Percentiles rank a stretch among this genome's conserved stretches.
phyloP scores from a whole-genome alignment of 2,329 filamentous ascomycete genomes.

The Trichoderma lentiforme region DNA sequence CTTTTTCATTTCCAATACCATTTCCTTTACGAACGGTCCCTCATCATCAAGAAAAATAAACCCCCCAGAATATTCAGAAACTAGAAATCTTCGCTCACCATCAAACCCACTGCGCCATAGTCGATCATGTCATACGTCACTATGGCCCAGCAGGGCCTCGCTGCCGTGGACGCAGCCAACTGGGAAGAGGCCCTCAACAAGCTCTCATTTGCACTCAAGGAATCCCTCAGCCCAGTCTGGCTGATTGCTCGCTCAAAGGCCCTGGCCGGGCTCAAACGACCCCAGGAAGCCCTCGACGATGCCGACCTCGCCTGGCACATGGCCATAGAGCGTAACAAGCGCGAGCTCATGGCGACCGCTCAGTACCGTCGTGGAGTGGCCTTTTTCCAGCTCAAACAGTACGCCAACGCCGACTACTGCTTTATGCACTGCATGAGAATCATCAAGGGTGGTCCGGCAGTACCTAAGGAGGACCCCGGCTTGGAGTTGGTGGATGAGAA shows the following conservation, averaged over 20 bases:
- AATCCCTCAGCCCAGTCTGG: slow-evolving; percentile 69
- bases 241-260: slow-evolving; percentile 79
- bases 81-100: background rate
- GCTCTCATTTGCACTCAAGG: slow-evolving; percentile 64
- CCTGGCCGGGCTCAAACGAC: slow-evolving; percentile 61
- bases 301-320: slow-evolving; percentile 62
- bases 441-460: slow-evolving; percentile 31
- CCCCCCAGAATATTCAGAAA: background rate
- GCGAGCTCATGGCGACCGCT: slow-evolving; percentile 73
- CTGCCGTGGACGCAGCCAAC: slow-evolving; percentile 59
- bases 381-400: slow-evolving; percentile 65
- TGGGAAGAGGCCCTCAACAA: slow-evolving; percentile 65
- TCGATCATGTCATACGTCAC: slow-evolving; percentile 52
- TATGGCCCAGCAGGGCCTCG: slow-evolving; percentile 59
- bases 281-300: slow-evolving; percentile 64
- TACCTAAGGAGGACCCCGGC: slow-evolving; percentile 33
- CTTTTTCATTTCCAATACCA: background rate
- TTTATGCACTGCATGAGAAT: slow-evolving; percentile 55
- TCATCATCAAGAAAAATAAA: background rate
- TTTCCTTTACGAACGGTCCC: background rate
- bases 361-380: slow-evolving; percentile 77
- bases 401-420: slow-evolving; percentile 71
- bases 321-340: slow-evolving; percentile 65
- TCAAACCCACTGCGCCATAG: background rate
- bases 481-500: slow-evolving; percentile 37